These are phyloP conservation scores for Hyaloscypha bicolor DNA, from an alignment of 495 filamentous ascomycete species.

Conservation along the genomic window DNA sequence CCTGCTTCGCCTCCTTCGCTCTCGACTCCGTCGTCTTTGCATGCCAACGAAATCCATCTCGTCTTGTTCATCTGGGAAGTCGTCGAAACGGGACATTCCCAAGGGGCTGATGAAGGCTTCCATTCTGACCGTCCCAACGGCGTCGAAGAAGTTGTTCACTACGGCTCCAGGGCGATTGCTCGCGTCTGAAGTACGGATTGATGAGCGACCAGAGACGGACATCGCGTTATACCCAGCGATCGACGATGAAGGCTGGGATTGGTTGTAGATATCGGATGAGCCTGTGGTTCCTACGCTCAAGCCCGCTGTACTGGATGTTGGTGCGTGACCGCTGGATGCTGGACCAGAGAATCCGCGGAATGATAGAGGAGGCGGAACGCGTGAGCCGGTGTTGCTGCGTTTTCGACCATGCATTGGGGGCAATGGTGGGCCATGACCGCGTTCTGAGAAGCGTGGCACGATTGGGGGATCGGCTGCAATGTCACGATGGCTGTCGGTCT, in stretches of 20 bases:
- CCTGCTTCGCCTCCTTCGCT: constrained; percentile 27
- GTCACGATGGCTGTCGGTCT: constrained; percentile 24
- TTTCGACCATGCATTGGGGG: constrained; percentile 67
- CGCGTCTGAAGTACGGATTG: constrained; percentile 33
- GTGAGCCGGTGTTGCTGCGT: constrained; percentile 80
- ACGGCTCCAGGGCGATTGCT: constrained; percentile 35
- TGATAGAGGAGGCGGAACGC: constrained; percentile 62
- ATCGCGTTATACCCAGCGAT: constrained; percentile 40
- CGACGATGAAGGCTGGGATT: constrained; percentile 35
- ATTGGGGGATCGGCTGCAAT: constrained; percentile 74
- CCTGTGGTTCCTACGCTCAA: constrained; percentile 53
- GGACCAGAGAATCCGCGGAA: constrained; percentile 75
- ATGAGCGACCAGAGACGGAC: constrained; percentile 58
- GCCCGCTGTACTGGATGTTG: constrained; percentile 53
- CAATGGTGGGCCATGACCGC: constrained; percentile 25
- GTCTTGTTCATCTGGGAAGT: constrained; percentile 31
- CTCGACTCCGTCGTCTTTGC: constrained; percentile 27
- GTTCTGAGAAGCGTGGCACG: constrained; percentile 73
- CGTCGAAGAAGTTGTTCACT: constrained; percentile 65
- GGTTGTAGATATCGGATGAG: constrained; percentile 60
- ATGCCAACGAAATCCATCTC: constrained; percentile 33
- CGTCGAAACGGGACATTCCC: constrained; percentile 31
- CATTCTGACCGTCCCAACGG: constrained; percentile 92
- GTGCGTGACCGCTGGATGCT: constrained; percentile 53
- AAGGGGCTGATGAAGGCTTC: constrained; percentile 84